Evolutionary conservation across 768 basidiomycete genomes (phyloP), one percentile per base, ranked within the genome.

Genomic region (Podaxis rugospora): DNA sequence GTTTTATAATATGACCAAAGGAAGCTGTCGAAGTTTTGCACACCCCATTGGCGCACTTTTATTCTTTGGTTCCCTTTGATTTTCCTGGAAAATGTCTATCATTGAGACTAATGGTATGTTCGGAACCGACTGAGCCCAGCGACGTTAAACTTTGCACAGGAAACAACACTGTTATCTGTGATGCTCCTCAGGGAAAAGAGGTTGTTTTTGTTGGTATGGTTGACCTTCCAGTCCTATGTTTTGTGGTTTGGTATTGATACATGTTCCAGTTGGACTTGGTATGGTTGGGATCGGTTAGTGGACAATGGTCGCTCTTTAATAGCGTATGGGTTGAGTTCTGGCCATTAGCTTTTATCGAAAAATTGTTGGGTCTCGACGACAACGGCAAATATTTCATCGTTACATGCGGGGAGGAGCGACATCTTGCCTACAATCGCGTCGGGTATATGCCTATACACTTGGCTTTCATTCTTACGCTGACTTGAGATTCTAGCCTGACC

Each of bases 301-400:
- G 28, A 14, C 16, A 32, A 32, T 9, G 9, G 32, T 7, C 7
- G 7, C 32, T 32, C 32, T 32, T 32, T 32, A 32, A 32, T 32
- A 9, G 7, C 32, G 32, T 32, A 32, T 32, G 7, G 32, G 1
- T 32, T 32, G 42, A 18, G 2, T 2, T 7, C 6, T 6, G 6
- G 42, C 6, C 42, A 44, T 0, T 56, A 81, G 86, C 86, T 0
- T 88, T 89, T 73, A 86, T 89, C 65, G 87, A 89, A 68, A 89
- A 88, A 65, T 73, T 90, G 32, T 75, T 88, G 46, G 77, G 79
- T 58, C 75, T 84, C 27, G 85, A 89, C 64, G 76, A 78, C 18
- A 69, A 69, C 2, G 73, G 74, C 5, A 70, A 72, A 16, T 88
- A 86, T 70, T 75, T 77, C 55, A 72, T 88, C 32, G 75, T 83